Conservation (phyloP, 352 stramenopile species). For the Globisporangium spinosum region DNA sequence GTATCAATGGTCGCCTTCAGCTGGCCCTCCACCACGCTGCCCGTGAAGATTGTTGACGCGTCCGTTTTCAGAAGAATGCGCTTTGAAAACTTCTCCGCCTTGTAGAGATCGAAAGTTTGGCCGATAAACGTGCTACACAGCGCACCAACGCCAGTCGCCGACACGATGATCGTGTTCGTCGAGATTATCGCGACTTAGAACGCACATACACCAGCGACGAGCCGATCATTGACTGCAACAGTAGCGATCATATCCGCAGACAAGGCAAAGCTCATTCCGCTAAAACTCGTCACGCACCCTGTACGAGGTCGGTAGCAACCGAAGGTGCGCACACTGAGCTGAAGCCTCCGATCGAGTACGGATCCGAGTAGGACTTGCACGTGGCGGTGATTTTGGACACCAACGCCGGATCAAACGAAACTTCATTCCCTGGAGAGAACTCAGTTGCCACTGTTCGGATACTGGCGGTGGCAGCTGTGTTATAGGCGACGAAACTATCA, state of each 20-base stretch:
- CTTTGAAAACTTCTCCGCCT: conserved; percentile 38
- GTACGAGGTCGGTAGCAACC: conserved; percentile 14
- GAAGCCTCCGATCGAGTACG: conserved; percentile 46
- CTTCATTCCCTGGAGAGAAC: conserved; percentile 37
- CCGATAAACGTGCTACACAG: conserved; percentile 50
- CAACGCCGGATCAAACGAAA: conserved; percentile 32
- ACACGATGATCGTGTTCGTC: conserved; percentile 33
- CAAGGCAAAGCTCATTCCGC: conserved; percentile 50
- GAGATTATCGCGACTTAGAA: conserved; percentile 41
- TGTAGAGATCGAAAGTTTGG: conserved; percentile 46
- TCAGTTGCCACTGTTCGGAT: conserved; percentile 41
- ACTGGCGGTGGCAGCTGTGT: conserved; percentile 14
- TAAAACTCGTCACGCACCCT: conserved; percentile 64
- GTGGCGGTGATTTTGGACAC: conserved; percentile 62
- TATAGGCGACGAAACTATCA: conserved; percentile 38
- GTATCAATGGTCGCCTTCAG: conserved; percentile 55
- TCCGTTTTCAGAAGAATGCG: conserved; percentile 43
- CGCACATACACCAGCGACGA: conserved; percentile 56
- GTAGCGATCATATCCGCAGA: conserved; percentile 17
- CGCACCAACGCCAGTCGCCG: conserved; percentile 37
- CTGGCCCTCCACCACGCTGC: conserved; percentile 34
- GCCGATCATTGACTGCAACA: conserved; percentile 22
- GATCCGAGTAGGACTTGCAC: conserved; percentile 86
- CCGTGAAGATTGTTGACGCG: conserved; percentile 31
- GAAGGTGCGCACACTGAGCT: conserved; percentile 49